Base-by-base conservation (phyloP, 116 monocot species). In the Trichopus zeylanicus region DNA sequence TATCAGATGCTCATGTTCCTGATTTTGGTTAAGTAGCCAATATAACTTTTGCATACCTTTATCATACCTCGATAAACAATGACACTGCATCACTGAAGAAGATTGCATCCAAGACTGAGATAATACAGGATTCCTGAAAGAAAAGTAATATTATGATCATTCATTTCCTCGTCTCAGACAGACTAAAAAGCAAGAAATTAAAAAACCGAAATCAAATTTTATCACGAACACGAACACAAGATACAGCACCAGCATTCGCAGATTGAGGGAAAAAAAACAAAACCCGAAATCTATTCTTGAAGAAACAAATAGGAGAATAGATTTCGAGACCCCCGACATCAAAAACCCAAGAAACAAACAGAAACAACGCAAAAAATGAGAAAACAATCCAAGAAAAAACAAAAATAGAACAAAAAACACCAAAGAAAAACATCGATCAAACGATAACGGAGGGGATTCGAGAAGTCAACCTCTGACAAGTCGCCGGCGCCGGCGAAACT, bases 41-140 rank as follows among this genome's bases (percentile, higher is more conserved):
- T 16, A 42, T 42, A 42, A n/a, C 42, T n/a, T 42, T 16, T 42
- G 42, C 42, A 42, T 42, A 42, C 42, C 42, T 42, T 42, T 42
- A 42, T 42, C 42, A 42, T 42, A 42, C 42, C 42, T 42, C 42
- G 3, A 42, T 42, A 42, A 12, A 42, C 18, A 42, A 42, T 42
- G 42, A 42, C 18, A 9, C n/a, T 13, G 2, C 12, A 13, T 42
- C n/a, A 42, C 42, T 42, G 42, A 42, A 2, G 42, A n/a, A 15
- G 18, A 42, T n/a, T n/a, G n/a, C 42, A 42, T 42, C 42, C 42
- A 42, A 42, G 13, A 42, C n/a, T 13, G 42, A 42, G n/a, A 42
- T 4, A 42, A 42, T 16, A n/a, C 42, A 42, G 42, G n/a, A 7
- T 42, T 42, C 42, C 42, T 42, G 42, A 15, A 42, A 42, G 42